Base-by-base conservation (phyloP, 1,284 basidiomycete genomes). In the Testicularia cyperi region DNA sequence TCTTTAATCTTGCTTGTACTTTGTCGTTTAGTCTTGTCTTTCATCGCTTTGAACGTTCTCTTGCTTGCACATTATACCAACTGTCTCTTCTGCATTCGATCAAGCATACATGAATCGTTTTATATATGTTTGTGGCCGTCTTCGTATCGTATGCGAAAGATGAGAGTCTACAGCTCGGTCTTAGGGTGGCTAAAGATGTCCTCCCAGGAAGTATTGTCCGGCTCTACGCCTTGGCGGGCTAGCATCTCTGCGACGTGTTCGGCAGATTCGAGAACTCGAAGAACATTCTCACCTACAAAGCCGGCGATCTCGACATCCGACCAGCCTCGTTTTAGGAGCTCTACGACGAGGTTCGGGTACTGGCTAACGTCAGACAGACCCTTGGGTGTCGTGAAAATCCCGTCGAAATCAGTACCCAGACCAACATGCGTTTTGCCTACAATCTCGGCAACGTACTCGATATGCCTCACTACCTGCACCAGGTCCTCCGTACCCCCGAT, bases 321-420 rank as follows among this genome's bases (percentile, higher is more conserved):
- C 61, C 61, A 64, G 13, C 53, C 55, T 9, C 27, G 20, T 26
- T 40, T 24, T 6, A 64, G 33, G 24, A 64, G 35, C 27, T 27
- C 37, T 5, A 42, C 46, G 1, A 64, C 61, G 7, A 64, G 38
- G 12, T 51, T 39, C 2, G 61, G 61, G 12, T 58, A 64, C 27
- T 44, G 36, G 20, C 45, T 46, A 13, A 64, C 61, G 29, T 64
- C 61, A 8, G 58, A 49, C 1, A 64, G 18, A 0, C 55, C 55
- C 22, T 48, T 45, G 1, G 61, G 55, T 1, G 40, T 42, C 3
- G 42, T 40, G 14, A 38, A 4, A 34, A 64, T 64, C 8, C 61
- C 61, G n/a, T 64, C 61, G 39, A 64, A 64, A 37, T 64, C 61
- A 15, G 49, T 58, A 1, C 61, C 61, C 4, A 64, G 28, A 10